A percentile compares a stretch with the other conserved stretches of the same genome.
Conservation (phyloP, 306 rosid genomes). For the Acacia acuminata region DNA sequence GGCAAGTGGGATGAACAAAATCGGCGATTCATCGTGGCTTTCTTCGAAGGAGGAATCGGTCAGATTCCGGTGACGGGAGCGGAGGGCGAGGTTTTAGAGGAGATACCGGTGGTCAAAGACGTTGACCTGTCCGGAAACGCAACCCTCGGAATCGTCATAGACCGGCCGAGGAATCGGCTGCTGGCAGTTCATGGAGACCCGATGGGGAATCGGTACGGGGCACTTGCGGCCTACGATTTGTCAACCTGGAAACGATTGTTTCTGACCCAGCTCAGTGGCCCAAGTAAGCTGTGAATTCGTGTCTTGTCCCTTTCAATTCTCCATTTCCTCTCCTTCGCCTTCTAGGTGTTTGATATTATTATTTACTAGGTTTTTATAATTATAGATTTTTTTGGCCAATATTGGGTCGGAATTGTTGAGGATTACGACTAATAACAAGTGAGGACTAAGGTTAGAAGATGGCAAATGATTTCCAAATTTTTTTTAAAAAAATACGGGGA, state of each 20-base stretch:
- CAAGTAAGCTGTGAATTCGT: slow-evolving; percentile 47
- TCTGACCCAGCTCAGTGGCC: slow-evolving; percentile 63
- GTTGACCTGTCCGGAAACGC: slow-evolving; percentile 63
- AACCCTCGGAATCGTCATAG: slow-evolving; percentile 65
- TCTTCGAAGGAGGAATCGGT: slow-evolving; percentile 68
- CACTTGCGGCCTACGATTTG: slow-evolving; percentile 74
- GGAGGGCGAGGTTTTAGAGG: slow-evolving; percentile 38
- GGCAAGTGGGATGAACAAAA: slow-evolving; percentile 73
- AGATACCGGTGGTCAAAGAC: slow-evolving; percentile 52
- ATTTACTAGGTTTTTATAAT: neutral
- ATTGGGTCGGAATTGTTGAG: neutral
- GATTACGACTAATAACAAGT: neutral
- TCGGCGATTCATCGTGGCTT: slow-evolving; percentile 65
- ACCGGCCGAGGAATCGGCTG: slow-evolving; percentile 59
- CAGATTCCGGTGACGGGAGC: slow-evolving; percentile 46
- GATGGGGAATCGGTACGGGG: slow-evolving; percentile 54
- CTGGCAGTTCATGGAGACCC: slow-evolving; percentile 64
- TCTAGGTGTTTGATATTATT: neutral
- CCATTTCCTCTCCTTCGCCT: slow-evolving; percentile 1
- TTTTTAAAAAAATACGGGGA: neutral
- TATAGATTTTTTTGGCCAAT: neutral
- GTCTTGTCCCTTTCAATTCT: neutral
- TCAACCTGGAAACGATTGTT: slow-evolving; percentile 71
- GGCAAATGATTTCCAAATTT: neutral
- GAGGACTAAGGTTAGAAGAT: neutral